phyloP scores from a whole-genome alignment of 1,284 basidiomycete species.

The Naganishia albida region DNA sequence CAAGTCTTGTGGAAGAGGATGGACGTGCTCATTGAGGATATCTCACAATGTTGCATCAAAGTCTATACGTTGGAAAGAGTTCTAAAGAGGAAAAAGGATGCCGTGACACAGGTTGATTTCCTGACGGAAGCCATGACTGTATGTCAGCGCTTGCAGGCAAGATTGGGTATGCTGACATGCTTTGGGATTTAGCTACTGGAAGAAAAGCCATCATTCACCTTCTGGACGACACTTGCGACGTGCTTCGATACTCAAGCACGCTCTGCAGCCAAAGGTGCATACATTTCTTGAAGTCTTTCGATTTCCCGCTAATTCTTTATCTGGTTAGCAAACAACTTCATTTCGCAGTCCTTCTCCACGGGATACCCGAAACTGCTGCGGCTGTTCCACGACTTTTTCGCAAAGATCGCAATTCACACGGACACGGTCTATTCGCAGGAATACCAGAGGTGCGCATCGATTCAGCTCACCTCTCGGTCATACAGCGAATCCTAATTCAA shows the following conservation, averaged over 20 bases:
- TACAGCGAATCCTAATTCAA: background rate
- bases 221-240: constrained; percentile 81
- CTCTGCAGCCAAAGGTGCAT: constrained; percentile 70
- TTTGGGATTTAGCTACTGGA: constrained; percentile 66
- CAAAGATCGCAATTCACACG: constrained; percentile 88
- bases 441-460: constrained; percentile 79
- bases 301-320: background rate
- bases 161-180: too few species aligned
- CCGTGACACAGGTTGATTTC: constrained; percentile 73
- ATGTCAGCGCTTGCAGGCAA: constrained; percentile 17
- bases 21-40: constrained; percentile 80
- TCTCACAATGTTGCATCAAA: constrained; percentile 88
- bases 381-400: constrained; percentile 92
- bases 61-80: constrained; percentile 95
- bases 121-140: constrained; percentile 90
- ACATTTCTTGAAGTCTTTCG: background rate
- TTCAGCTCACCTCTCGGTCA: constrained; percentile 31
- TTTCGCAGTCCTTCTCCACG: constrained; percentile 80
- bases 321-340: constrained; percentile 56
- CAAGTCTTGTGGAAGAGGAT: constrained; percentile 78
- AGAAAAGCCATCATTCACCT: constrained; percentile 82
- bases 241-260: constrained; percentile 76
- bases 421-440: constrained; percentile 82
- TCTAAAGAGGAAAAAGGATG: constrained; percentile 80
- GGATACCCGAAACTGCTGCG: constrained; percentile 84